Percentiles rank a stretch among this genome's conserved stretches.
Conservation (phyloP, 2,329 filamentous ascomycete species). For the Seiridium cupressi region DNA sequence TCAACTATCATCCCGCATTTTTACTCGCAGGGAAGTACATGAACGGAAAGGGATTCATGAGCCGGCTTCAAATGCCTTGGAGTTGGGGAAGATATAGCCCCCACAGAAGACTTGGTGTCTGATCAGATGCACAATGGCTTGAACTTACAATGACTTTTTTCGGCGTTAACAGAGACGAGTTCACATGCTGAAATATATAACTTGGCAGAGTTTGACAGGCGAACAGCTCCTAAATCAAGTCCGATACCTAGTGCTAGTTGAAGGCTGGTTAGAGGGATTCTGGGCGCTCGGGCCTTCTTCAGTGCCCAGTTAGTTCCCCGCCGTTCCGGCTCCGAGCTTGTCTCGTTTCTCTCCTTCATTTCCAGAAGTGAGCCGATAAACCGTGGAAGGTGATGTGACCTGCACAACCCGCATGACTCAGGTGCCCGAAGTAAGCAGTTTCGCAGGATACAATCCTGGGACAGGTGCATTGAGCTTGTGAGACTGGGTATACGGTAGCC, state of each 20-base stretch:
- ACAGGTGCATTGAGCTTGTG: neutral
- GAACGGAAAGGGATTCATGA: no score
- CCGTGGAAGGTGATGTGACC: neutral
- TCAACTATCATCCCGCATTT: no score
- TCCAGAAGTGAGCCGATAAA: neutral
- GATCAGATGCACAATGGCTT: no score
- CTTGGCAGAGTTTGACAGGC: no score
- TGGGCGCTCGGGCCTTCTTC: neutral
- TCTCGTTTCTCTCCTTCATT: neutral
- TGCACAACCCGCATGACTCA: neutral
- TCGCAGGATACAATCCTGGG: neutral
- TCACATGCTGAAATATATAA: no score
- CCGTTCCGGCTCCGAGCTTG: conserved; percentile 3
- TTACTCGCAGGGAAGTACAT: no score
- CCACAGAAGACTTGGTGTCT: no score
- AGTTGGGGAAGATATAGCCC: no score
- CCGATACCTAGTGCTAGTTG: neutral
- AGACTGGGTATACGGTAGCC: neutral
- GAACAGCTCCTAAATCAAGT: neutral
- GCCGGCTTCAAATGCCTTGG: no score
- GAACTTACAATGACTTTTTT: no score
- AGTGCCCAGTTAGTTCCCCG: neutral
- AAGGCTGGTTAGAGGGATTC: neutral
- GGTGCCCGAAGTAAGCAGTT: neutral
- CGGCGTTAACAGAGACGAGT: no score